Evolutionary conservation across 768 basidiomycete species (phyloP).

Genomic region (Pluteus cervinus): DNA sequence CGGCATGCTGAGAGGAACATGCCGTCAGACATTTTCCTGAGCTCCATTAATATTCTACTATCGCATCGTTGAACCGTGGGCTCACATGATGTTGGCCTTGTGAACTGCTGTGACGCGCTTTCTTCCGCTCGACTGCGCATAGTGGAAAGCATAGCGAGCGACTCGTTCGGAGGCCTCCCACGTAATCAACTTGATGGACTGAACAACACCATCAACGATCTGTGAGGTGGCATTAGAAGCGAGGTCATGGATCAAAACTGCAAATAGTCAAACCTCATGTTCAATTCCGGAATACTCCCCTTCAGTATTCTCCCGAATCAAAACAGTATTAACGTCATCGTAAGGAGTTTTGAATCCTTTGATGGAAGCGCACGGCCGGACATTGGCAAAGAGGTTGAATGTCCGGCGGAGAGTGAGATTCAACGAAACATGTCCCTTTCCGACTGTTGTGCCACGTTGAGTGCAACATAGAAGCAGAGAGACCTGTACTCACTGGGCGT

Average conservation of each 20-base stretch:
- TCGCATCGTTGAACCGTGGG: not conserved
- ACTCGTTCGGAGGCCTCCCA: conserved; percentile 99
- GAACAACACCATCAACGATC: conserved; percentile 96
- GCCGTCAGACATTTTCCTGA: conserved; percentile 99
- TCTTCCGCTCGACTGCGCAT: conserved; percentile 83
- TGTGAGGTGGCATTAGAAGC: conserved; percentile 22
- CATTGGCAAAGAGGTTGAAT: conserved; percentile 98
- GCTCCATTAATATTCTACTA: conserved; percentile 1
- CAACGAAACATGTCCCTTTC: conserved; percentile 97
- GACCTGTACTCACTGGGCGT: conserved; percentile 75
- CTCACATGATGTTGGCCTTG: conserved; percentile 99
- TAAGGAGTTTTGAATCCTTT: conserved; percentile 98
- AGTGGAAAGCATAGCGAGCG: conserved; percentile 97
- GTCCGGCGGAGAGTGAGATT: conserved; percentile 96
- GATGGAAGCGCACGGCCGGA: conserved; percentile 94
- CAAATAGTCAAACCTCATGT: conserved; percentile 67
- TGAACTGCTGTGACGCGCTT: conserved; percentile 97
- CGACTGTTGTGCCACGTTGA: conserved; percentile 47
- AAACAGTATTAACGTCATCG: conserved; percentile 94
- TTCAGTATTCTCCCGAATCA: conserved; percentile 99
- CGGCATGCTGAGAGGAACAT: conserved; percentile 99
- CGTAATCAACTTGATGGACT: conserved; percentile 99
- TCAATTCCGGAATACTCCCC: conserved; percentile 99
- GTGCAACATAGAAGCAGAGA: conserved; percentile 2
- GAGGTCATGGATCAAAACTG: not conserved